Percentiles rank a stretch among this genome's conserved stretches.
These are phyloP conservation scores for Desmodesmus armatus DNA, from an alignment of 139 green algal species.

Conservation along the genomic window DNA sequence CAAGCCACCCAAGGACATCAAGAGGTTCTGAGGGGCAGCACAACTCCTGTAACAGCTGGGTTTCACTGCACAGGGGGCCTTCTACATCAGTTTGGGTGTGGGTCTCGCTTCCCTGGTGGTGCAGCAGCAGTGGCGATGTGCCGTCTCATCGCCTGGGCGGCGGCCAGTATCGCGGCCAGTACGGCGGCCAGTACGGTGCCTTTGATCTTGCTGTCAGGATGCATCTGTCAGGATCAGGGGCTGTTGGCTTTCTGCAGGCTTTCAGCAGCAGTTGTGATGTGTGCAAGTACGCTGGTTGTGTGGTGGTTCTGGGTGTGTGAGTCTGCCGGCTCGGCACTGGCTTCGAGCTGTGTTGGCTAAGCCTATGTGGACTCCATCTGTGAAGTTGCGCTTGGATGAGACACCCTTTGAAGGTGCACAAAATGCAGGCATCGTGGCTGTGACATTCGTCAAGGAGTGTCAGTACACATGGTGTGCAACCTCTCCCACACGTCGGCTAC, in stretches of 20 bases:
- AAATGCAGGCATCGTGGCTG: too few species aligned
- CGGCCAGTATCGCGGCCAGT: not conserved
- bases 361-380: too few species aligned
- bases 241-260: not conserved
- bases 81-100: not conserved
- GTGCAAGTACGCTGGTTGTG: too few species aligned
- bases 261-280: slow-evolving; percentile 14
- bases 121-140: not conserved
- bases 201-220: not conserved
- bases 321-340: too few species aligned
- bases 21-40: slow-evolving; percentile 25
- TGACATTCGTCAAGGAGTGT: too few species aligned
- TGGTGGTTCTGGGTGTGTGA: too few species aligned
- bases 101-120: too few species aligned
- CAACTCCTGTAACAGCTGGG: not conserved
- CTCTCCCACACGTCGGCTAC: too few species aligned
- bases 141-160: not conserved
- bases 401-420: too few species aligned
- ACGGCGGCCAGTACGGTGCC: not conserved
- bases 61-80: not conserved
- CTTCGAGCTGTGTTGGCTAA: too few species aligned
- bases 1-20: slow-evolving; percentile 27
- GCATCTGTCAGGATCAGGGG: not conserved
- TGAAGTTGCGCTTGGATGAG: too few species aligned
- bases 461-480: too few species aligned